Percentiles rank a stretch among this genome's conserved stretches.
These are phyloP conservation scores for Aspergillus coremiiformis DNA, from an alignment of 495 filamentous ascomycete genomes.

Conservation along the genomic window DNA sequence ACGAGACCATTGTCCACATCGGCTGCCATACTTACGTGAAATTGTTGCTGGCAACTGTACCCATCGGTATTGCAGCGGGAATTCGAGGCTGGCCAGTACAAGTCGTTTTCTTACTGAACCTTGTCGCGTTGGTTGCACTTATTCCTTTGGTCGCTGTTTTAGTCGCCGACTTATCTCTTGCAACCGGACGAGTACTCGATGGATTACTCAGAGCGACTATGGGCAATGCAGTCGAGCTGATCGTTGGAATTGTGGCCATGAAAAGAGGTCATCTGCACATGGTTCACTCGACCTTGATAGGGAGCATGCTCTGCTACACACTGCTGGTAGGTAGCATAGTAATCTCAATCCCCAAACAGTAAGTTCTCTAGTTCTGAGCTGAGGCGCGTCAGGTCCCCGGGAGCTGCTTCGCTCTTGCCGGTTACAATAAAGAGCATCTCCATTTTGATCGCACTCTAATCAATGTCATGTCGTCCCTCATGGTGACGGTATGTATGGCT, in stretches of 20 bases:
- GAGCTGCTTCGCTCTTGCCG: constrained; percentile 14
- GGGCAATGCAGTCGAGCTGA: constrained; percentile 21
- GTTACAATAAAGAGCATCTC: constrained; percentile 16
- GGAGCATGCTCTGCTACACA: constrained; percentile 19
- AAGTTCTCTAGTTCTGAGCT: not conserved
- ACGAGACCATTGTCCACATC: not conserved
- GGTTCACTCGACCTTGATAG: constrained; percentile 15
- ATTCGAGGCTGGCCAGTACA: not conserved
- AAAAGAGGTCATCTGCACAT: constrained; percentile 6
- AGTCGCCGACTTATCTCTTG: constrained; percentile 11
- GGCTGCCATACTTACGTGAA: constrained; percentile 2
- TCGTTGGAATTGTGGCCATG: constrained; percentile 18
- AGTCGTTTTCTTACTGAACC: constrained; percentile 17
- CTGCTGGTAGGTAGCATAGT: constrained; percentile 14
- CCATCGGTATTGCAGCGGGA: constrained; percentile 11
- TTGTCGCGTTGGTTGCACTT: constrained; percentile 12
- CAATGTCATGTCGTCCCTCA: constrained; percentile 21
- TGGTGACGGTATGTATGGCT: constrained; percentile 17
- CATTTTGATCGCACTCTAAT: constrained; percentile 20
- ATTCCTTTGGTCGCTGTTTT: constrained; percentile 12
- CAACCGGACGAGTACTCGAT: constrained; percentile 2
- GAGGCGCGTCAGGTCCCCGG: constrained; percentile 14
- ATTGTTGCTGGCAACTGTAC: constrained; percentile 4
- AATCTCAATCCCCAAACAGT: not conserved
- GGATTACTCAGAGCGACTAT: constrained; percentile 24